Conservation (phyloP, 352 stramenopile genomes). For the Phytophthora chlamydospora region DNA sequence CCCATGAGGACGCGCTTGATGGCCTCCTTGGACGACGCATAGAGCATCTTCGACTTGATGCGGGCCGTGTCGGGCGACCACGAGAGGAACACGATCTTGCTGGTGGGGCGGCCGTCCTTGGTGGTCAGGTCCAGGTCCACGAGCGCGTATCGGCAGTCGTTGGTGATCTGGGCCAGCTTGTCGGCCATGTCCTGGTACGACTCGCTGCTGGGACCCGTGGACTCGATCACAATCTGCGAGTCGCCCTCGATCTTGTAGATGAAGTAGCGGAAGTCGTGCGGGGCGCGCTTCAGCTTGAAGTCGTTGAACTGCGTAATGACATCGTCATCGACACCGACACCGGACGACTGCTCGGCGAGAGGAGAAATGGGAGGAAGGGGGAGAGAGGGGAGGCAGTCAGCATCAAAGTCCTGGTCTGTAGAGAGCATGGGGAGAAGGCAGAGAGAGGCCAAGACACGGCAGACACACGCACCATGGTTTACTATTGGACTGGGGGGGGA, state of each 20-base stretch:
- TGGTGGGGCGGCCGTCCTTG: slow-evolving; percentile 88
- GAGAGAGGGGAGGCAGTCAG: slow-evolving; percentile 13
- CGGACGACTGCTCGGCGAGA: slow-evolving; percentile 78
- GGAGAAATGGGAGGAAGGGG: slow-evolving; percentile 2
- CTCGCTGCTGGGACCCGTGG: slow-evolving; percentile 72
- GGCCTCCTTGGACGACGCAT: slow-evolving; percentile 94
- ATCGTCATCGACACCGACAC: slow-evolving; percentile 93
- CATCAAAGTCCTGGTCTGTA: not conserved
- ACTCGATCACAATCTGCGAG: slow-evolving; percentile 94
- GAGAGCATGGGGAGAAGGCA: not conserved
- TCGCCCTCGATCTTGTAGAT: slow-evolving; percentile 96
- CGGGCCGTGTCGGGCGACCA: slow-evolving; percentile 94
- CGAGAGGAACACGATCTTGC: slow-evolving; percentile 93
- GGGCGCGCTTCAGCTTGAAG: slow-evolving; percentile 95
- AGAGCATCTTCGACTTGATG: slow-evolving; percentile 96
- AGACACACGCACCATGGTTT: slow-evolving; percentile 31
- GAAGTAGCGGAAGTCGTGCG: slow-evolving; percentile 95
- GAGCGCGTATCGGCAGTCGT: slow-evolving; percentile 89
- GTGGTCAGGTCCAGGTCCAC: slow-evolving; percentile 91
- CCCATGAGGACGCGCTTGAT: slow-evolving; percentile 95
- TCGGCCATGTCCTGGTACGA: slow-evolving; percentile 90
- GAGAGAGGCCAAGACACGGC: not conserved
- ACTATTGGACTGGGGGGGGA: slow-evolving; percentile 20
- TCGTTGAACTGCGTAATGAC: slow-evolving; percentile 94
- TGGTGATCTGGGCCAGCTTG: slow-evolving; percentile 73